These are phyloP conservation scores for Curvularia spicifera DNA, from an alignment of 2,329 filamentous ascomycete genomes.

Conservation along the genomic window DNA sequence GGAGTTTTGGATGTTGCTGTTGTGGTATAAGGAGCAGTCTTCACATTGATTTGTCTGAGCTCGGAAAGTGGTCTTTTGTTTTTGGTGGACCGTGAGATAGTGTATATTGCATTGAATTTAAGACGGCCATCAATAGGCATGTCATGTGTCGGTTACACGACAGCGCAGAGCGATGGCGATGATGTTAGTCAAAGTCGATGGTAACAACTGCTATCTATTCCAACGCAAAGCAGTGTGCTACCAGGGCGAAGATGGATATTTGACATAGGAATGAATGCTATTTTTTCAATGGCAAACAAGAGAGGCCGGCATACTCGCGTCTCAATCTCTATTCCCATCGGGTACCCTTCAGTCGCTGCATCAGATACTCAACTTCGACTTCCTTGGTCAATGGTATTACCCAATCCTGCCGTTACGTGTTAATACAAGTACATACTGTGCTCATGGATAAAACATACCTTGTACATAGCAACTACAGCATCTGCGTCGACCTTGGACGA, in stretches of 20 bases:
- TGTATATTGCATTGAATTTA: no score
- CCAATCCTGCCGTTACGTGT: slow-evolving; percentile 61
- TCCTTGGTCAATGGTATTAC: slow-evolving; percentile 98
- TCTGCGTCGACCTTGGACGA: slow-evolving; percentile 87
- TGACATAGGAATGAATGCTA: neutral
- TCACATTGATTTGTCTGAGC: no score
- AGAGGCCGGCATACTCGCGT: neutral
- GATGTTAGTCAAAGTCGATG: neutral
- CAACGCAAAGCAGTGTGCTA: neutral
- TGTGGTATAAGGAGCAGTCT: neutral
- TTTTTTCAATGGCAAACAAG: neutral
- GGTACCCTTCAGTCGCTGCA: slow-evolving; percentile 78
- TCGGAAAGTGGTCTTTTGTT: neutral
- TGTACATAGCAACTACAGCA: slow-evolving; percentile 59
- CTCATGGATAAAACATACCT: slow-evolving; percentile 25
- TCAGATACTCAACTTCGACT: slow-evolving; percentile 96
- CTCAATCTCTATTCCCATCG: slow-evolving; percentile 52
- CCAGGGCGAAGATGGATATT: neutral
- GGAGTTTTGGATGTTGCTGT: no score
- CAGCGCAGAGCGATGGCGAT: neutral
- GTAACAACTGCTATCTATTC: neutral
- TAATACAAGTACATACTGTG: neutral
- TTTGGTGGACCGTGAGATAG: no score
- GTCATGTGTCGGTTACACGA: neutral
- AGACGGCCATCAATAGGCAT: no score